These are phyloP conservation scores for Rostrohypoxylon terebratum DNA, from an alignment of 495 filamentous ascomycete species.

Conservation along the genomic window DNA sequence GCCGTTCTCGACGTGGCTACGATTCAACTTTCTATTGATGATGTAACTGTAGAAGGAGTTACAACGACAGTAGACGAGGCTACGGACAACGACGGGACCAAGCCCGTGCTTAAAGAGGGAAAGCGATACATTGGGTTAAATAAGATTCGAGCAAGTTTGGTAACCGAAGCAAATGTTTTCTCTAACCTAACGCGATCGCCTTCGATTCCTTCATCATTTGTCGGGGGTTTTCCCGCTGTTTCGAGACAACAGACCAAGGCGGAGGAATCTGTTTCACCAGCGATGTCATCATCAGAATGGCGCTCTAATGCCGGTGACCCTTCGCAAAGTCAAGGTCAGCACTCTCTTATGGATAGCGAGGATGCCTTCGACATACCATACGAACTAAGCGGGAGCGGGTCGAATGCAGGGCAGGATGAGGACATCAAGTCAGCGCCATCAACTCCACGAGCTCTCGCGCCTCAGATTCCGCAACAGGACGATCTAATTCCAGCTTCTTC, in stretches of 20 bases:
- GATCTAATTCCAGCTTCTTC: conserved; percentile 13
- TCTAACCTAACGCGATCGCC: conserved; percentile 71
- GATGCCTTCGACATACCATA: conserved; percentile 64
- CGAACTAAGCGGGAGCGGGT: conserved; percentile 48
- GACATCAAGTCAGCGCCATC: conserved; percentile 54
- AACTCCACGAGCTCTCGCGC: conserved; percentile 56
- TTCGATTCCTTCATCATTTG: conserved; percentile 70
- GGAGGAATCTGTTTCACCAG: conserved; percentile 21
- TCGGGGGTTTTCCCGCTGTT: conserved; percentile 57
- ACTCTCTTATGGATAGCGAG: conserved; percentile 57
- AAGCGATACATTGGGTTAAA: conserved; percentile 73
- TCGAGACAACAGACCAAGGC: conserved; percentile 40
- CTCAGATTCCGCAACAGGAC: conserved; percentile 26
- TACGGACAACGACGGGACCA: conserved; percentile 30
- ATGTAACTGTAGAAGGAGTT: conserved; percentile 74
- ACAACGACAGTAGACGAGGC: conserved; percentile 53
- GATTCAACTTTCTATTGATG: conserved; percentile 72
- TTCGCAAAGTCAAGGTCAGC: conserved; percentile 44
- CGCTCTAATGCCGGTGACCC: conserved; percentile 43
- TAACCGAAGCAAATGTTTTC: conserved; percentile 80
- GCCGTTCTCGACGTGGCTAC: conserved; percentile 66
- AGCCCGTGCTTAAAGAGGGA: conserved; percentile 62
- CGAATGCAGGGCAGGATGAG: conserved; percentile 43
- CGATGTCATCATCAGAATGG: conserved; percentile 14
- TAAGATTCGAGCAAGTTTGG: conserved; percentile 72